Conservation (phyloP, 371 early-diverging fungal genomes). For the Capillidium heterosporum region DNA sequence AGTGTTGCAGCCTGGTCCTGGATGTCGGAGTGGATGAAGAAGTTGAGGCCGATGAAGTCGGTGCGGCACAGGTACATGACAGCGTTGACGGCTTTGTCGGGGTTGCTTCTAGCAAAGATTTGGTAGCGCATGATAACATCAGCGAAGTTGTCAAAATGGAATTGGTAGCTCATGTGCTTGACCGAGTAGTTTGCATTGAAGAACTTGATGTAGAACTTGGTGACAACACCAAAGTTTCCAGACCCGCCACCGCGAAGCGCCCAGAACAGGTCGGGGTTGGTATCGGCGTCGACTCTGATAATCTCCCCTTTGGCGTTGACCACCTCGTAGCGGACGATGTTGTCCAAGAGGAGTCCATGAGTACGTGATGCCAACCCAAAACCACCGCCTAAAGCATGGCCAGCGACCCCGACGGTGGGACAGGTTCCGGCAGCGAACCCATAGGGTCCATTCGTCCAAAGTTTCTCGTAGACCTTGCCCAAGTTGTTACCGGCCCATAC, state of each 20-base stretch:
- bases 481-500: constrained; percentile 15
- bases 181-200: constrained; percentile 8
- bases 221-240: constrained; percentile 32
- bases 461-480: constrained; percentile 14
- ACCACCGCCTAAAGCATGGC: constrained; percentile 21
- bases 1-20: no score
- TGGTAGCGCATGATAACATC: background rate
- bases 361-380: constrained; percentile 21
- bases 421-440: constrained; percentile 17
- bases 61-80: no score
- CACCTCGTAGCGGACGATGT: no score
- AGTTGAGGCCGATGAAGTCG: no score
- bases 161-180: background rate
- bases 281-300: constrained; percentile 15
- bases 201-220: constrained; percentile 13
- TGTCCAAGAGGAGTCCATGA: constrained; percentile 15
- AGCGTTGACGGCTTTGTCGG: background rate
- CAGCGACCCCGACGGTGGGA: constrained; percentile 16
- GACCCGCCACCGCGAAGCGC: constrained; percentile 40
- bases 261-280: constrained; percentile 30
- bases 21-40: no score
- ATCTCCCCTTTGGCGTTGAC: constrained; percentile 26
- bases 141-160: constrained; percentile 2
- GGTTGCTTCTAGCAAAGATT: background rate
- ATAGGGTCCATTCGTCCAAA: constrained; percentile 14